These are phyloP conservation scores for Kwoniella bestiolae DNA, from an alignment of 768 basidiomycete genomes.

Conservation along the genomic window DNA sequence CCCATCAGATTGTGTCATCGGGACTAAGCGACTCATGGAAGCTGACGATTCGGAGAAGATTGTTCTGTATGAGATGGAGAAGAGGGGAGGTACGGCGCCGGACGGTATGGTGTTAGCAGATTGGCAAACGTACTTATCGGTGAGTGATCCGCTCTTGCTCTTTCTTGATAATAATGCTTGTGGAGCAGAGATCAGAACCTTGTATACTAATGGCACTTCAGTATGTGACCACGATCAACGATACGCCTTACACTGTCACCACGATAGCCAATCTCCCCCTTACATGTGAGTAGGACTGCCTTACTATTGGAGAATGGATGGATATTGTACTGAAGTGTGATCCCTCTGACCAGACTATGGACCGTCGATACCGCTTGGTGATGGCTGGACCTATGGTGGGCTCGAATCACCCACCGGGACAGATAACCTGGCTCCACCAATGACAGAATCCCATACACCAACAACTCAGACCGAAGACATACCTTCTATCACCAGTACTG, in stretches of 20 bases:
- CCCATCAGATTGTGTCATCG: too few relatives aligned
- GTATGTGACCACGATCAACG: conserved; percentile 24
- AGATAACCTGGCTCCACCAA: not conserved
- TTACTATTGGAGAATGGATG: too few relatives aligned
- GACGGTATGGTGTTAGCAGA: conserved; percentile 39
- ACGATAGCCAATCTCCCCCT: conserved; percentile 32
- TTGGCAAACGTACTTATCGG: conserved; percentile 38
- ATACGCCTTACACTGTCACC: conserved; percentile 23
- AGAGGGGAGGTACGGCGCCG: conserved; percentile 26
- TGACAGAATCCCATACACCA: not conserved
- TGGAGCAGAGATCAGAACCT: too few relatives aligned
- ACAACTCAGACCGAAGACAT: not conserved
- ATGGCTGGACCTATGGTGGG: conserved; percentile 43
- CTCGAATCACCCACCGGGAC: conserved; percentile 30
- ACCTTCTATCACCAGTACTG: not conserved
- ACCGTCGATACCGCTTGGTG: conserved; percentile 41
- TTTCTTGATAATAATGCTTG: too few relatives aligned
- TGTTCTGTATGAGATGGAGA: not conserved
- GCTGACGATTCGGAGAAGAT: too few relatives aligned
- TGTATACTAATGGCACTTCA: not conserved
- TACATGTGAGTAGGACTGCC: conserved; percentile 29
- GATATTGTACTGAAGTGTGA: not conserved
- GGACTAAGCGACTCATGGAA: too few relatives aligned
- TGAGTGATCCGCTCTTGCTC: conserved; percentile 19
- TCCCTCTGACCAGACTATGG: conserved; percentile 37